A percentile compares a stretch with the other conserved stretches of the same genome.
phyloP scores from a whole-genome alignment of 2,329 filamentous ascomycete species.

The Verticillium dahliae region DNA sequence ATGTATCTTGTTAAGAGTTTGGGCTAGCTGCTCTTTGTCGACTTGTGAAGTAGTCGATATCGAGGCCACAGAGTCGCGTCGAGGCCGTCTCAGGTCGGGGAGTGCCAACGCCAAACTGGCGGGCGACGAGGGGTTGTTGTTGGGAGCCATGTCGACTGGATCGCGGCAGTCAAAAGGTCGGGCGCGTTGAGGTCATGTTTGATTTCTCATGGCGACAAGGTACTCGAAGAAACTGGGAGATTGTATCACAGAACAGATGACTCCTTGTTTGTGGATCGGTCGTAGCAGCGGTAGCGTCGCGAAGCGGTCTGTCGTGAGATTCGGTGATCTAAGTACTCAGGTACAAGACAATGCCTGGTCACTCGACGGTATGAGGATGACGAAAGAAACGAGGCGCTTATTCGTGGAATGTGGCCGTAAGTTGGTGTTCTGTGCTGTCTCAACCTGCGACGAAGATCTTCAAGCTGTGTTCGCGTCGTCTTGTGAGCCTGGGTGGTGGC shows the following conservation, averaged over 20 bases:
- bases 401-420: background rate
- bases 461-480: background rate
- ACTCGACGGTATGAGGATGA: background rate
- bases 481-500: background rate
- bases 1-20: conserved; percentile 82
- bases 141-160: conserved; percentile 19
- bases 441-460: background rate
- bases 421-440: background rate
- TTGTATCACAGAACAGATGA: background rate
- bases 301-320: background rate
- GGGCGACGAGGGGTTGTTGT: conserved; percentile 20
- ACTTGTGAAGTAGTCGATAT: conserved; percentile 29
- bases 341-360: background rate
- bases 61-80: conserved; percentile 32
- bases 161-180: background rate
- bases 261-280: background rate
- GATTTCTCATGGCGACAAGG: background rate
- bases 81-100: conserved; percentile 19
- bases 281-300: background rate
- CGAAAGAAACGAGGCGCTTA: background rate
- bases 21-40: conserved; percentile 69
- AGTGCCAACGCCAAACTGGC: conserved; percentile 21
- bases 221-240: background rate
- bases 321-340: background rate
- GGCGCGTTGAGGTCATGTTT: background rate